Percentiles rank a stretch among this genome's conserved stretches.
Evolutionary conservation across 148 eudicot genomes (phyloP).

Genomic region (Dysphania ambrosioides): DNA sequence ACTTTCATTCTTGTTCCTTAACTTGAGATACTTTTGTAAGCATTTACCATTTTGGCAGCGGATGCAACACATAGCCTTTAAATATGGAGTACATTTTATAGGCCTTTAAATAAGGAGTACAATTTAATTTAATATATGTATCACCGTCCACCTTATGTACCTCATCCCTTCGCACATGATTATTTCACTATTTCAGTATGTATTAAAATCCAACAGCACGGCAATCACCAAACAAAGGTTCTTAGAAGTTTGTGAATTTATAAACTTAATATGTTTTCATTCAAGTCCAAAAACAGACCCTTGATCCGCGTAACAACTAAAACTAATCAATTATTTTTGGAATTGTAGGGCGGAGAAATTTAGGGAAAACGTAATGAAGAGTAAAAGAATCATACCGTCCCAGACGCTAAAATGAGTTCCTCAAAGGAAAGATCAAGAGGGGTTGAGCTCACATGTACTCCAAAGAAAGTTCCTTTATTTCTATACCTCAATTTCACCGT

Average conservation of each 20-base stretch:
- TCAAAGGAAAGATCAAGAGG: constrained; percentile 54
- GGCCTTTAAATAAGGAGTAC: too few species aligned
- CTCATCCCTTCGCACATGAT: neutral
- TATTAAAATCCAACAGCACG: neutral
- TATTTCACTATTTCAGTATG: too few species aligned
- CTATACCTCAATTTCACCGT: constrained; percentile 57
- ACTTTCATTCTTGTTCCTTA: too few species aligned
- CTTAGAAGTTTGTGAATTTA: neutral
- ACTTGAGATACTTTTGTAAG: too few species aligned
- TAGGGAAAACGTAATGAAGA: neutral
- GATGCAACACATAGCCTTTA: too few species aligned
- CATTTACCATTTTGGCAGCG: too few species aligned
- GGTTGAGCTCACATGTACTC: constrained; percentile 70
- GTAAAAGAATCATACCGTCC: constrained; percentile 35
- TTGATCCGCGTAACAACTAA: neutral
- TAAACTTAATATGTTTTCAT: neutral
- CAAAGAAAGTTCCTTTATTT: constrained; percentile 84
- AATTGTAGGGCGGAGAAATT: neutral
- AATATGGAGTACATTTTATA: too few species aligned
- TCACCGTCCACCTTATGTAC: neutral
- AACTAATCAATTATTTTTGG: neutral
- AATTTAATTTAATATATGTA: too few species aligned
- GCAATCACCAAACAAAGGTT: neutral
- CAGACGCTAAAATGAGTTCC: constrained; percentile 53
- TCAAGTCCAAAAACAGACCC: neutral